phyloP scores from a whole-genome alignment of 495 filamentous ascomycete species.

The Penicillium longicatenatum region DNA sequence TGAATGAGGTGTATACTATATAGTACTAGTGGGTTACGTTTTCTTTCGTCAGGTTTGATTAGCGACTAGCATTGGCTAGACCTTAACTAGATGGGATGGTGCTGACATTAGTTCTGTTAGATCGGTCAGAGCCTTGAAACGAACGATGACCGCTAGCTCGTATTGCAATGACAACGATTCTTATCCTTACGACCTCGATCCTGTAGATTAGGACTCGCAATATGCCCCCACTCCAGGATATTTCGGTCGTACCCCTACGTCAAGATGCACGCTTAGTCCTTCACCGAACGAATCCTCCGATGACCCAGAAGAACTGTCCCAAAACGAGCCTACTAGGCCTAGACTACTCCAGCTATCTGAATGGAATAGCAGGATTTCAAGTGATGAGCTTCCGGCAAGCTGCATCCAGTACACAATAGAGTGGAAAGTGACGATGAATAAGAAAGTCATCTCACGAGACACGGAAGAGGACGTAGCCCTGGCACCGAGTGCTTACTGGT shows the following conservation, averaged over 20 bases:
- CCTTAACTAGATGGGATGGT: not conserved
- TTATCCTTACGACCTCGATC: constrained; percentile 1
- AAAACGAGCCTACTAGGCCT: constrained; percentile 7
- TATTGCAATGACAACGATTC: constrained; percentile 11
- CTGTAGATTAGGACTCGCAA: constrained; percentile 12
- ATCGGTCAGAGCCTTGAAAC: not conserved
- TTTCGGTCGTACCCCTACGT: constrained; percentile 7
- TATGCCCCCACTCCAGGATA: constrained; percentile 21
- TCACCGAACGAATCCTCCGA: constrained; percentile 10
- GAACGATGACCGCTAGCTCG: constrained; percentile 11
- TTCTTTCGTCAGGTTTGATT: constrained; percentile 5
- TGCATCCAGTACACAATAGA: constrained; percentile 40
- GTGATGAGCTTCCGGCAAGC: constrained; percentile 32
- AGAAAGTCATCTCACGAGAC: constrained; percentile 23
- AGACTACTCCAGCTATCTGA: constrained; percentile 17
- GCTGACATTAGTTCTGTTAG: constrained; percentile 5
- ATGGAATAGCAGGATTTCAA: constrained; percentile 22
- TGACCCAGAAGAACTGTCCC: constrained; percentile 11
- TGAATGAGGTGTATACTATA: too few relatives aligned
- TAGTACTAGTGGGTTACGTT: not conserved
- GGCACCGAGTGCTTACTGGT: constrained; percentile 28
- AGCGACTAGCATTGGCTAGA: constrained; percentile 6
- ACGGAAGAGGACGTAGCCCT: constrained; percentile 32
- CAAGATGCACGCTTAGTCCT: constrained; percentile 12
- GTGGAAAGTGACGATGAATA: constrained; percentile 35